These are phyloP conservation scores for Eucalyptus marginata DNA, from an alignment of 345 rosid species.

Conservation along the genomic window DNA sequence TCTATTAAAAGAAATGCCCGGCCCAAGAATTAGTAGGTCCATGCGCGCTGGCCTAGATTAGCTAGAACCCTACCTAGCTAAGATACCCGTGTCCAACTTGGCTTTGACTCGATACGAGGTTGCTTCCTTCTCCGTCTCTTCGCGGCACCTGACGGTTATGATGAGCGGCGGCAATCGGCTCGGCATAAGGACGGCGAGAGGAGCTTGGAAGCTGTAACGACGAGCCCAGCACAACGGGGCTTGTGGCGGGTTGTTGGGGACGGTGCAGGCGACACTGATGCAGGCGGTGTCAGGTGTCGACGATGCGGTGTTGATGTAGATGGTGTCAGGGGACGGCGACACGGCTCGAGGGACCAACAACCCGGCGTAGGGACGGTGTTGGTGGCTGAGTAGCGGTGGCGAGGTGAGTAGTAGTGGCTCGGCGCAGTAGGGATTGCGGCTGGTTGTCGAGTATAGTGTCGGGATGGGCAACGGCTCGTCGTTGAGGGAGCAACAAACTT, in stretches of 20 bases:
- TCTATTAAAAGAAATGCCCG: too few relatives aligned
- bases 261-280: fast-evolving
- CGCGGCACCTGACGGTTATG: fast-evolving
- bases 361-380: fast-evolving
- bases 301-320: fast-evolving
- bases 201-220: too few relatives aligned
- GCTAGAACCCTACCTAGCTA: fast-evolving
- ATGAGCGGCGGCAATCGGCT: fast-evolving
- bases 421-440: fast-evolving
- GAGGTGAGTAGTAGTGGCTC: too few relatives aligned
- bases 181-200: fast-evolving
- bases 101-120: too few relatives aligned
- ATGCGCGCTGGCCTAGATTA: too few relatives aligned
- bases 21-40: too few relatives aligned
- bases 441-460: fast-evolving
- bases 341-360: fast-evolving
- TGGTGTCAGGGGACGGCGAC: fast-evolving
- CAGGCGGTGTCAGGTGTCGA: too few relatives aligned
- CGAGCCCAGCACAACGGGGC: fast-evolving
- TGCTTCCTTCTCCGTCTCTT: too few relatives aligned
- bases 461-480: fast-evolving
- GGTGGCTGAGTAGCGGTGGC: fast-evolving
- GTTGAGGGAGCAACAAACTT: too few relatives aligned
- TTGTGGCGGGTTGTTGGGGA: too few relatives aligned
- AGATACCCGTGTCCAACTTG: fast-evolving